Base-by-base conservation (phyloP, 2,329 filamentous ascomycete genomes). In the Diaporthe destruens region DNA sequence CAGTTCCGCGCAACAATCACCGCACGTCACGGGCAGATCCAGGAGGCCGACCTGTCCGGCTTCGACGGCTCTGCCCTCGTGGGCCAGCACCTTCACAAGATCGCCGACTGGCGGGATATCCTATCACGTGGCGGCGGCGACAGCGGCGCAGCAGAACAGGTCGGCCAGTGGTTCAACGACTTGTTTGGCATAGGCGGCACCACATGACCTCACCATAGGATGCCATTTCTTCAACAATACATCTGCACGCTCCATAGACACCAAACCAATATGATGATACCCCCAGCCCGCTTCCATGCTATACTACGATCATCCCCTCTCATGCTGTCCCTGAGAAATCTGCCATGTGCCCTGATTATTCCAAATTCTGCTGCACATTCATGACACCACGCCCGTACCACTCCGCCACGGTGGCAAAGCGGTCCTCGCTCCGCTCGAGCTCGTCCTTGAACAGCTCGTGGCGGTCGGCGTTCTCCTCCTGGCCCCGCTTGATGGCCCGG, bases 341-440 rank as follows among this genome's bases (percentile, higher is more conserved):
- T 32, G 23, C n/a, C 2, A 11, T 49, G 47, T n/a, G 23, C 39
- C 7, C 7, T 29, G 53, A 49, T 75, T 57, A 78, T 72, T 84
- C 81, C 56, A 80, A 74, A 74, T 77, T 80, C 73, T 72, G 72
- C 71, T 81, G 79, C 23, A 79, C 86, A 34, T 87, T 89, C 95
- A 98, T 97, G 4, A 98, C 95, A 0, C 96, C 96, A 72, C 95
- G 86, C 0, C 95, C 96, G 86, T 98, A 98, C 90, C 96, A 99
- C 80, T 98, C 94, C 74, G 94, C 94, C 71, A 98, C 89, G 1
- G 94, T 96, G n/a, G 90, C 93, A 81, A 98, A 98, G 68, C 93
- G 88, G 82, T 98, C 95, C 51, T 91, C 90, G 71, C 93, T 94
- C 75, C 91, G 84, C 78, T 90, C 90, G 75, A 99, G 82, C 76